Percentiles rank a stretch among this genome's conserved stretches.
Evolutionary conservation across 2,329 filamentous ascomycete genomes (phyloP).

Genomic region (Colletotrichum viniferum): DNA sequence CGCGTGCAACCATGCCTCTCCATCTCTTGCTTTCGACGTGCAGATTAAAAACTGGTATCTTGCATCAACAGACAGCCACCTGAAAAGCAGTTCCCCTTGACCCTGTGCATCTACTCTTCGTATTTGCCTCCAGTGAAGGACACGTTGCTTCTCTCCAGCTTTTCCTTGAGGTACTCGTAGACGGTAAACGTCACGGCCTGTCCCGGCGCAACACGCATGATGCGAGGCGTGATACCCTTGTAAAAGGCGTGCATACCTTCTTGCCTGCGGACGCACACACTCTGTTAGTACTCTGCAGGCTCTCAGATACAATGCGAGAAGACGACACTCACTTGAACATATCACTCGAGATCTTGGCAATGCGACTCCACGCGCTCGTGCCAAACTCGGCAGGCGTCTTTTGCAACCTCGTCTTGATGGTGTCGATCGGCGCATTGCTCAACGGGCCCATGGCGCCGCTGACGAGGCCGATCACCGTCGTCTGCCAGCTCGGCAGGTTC

Average conservation of each 20-base stretch:
- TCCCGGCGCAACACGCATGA: conserved; percentile 96
- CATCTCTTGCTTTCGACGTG: not conserved
- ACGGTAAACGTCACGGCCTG: conserved; percentile 82
- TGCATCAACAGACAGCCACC: not conserved
- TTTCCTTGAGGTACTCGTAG: conserved; percentile 78
- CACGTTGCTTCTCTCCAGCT: conserved; percentile 69
- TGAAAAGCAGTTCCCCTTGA: not conserved
- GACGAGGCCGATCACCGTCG: conserved; percentile 86
- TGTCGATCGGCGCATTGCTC: conserved; percentile 97
- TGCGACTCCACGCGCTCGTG: conserved; percentile 79
- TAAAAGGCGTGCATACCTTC: conserved; percentile 96
- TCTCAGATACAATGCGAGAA: not conserved
- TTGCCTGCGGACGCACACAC: conserved; percentile 59
- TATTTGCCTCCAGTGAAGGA: conserved; percentile 66
- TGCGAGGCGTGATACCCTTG: conserved; percentile 96
- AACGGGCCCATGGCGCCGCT: conserved; percentile 94
- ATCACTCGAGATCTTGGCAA: conserved; percentile 76
- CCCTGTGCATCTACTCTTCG: conserved; percentile 60
- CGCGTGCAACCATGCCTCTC: not conserved
- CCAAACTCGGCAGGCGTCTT: conserved; percentile 84
- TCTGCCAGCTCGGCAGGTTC: conserved; percentile 86
- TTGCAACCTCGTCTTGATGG: conserved; percentile 96
- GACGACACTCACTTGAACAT: conserved; percentile 73
- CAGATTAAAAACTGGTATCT: not conserved
- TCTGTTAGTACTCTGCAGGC: not conserved